Percentiles rank a stretch among this genome's conserved stretches.
Evolutionary conservation across 1,139 yeast species (phyloP).

Genomic region (Yarrowia galli): DNA sequence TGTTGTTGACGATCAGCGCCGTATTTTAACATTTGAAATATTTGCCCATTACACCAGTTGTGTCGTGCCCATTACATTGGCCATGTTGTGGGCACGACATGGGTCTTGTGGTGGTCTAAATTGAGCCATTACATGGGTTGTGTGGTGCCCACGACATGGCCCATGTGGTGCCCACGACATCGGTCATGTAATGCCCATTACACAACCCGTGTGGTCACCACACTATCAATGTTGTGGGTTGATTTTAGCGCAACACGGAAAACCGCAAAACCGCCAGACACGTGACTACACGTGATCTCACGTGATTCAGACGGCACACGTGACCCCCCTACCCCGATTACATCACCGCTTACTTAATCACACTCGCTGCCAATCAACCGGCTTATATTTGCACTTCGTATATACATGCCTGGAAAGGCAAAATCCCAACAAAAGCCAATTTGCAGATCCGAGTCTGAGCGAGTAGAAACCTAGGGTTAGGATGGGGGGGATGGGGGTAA

Average conservation of each 20-base stretch:
- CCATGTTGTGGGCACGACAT: background rate
- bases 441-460: conserved; percentile 33
- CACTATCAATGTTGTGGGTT: background rate
- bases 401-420: conserved; percentile 37
- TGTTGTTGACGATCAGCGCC: no score
- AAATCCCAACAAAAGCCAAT: conserved; percentile 30
- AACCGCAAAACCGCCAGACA: no score
- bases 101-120: background rate
- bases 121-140: background rate
- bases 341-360: background rate
- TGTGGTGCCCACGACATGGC: background rate
- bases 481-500: no score
- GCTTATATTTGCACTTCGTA: conserved; percentile 10
- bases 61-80: background rate
- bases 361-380: conserved; percentile 10
- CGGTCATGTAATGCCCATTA: background rate
- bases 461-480: background rate
- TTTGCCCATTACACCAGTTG: background rate
- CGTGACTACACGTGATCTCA: no score
- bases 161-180: background rate
- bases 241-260: background rate
- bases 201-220: background rate
- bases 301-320: no score
- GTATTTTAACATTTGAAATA: background rate
- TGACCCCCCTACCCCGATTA: no score